Percentiles rank a stretch among this genome's conserved stretches.
phyloP scores from a whole-genome alignment of 495 filamentous ascomycete species.

The Hyaloscypha variabilis region DNA sequence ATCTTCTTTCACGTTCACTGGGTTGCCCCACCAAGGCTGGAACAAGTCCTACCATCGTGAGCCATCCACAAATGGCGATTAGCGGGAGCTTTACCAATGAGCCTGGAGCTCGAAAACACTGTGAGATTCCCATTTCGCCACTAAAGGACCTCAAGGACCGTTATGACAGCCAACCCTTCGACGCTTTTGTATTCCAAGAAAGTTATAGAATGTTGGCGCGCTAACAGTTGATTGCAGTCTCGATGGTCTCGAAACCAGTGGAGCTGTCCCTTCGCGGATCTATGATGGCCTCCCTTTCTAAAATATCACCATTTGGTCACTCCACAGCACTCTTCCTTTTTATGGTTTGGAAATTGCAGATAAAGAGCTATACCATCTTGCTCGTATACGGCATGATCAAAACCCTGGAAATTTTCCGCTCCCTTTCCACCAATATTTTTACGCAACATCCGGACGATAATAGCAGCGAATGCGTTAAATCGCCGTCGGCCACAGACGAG shows the following conservation, averaged over 20 bases:
- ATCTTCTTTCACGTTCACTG: no score
- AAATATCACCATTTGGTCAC: no score
- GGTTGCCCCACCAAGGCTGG: no score
- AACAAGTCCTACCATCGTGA: not conserved
- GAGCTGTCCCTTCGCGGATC: not conserved
- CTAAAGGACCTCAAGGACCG: not conserved
- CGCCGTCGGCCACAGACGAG: no score
- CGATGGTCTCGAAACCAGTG: not conserved
- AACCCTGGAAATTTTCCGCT: not conserved
- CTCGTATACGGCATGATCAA: not conserved
- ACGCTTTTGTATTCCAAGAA: not conserved
- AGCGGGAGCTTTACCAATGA: not conserved
- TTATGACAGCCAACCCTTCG: no score
- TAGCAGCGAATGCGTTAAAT: no score
- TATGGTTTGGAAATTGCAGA: not conserved
- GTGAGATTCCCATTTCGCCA: not conserved
- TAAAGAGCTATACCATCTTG: not conserved
- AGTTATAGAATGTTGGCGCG: not conserved
- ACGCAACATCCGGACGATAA: no score
- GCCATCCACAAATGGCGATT: not conserved
- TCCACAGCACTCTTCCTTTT: not conserved
- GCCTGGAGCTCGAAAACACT: not conserved
- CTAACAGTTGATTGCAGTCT: not conserved
- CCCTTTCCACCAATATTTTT: not conserved
- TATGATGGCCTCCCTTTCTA: not conserved